These are phyloP conservation scores for Paulinella micropora DNA, from an alignment of 78 protist genomes.

Conservation along the genomic window DNA sequence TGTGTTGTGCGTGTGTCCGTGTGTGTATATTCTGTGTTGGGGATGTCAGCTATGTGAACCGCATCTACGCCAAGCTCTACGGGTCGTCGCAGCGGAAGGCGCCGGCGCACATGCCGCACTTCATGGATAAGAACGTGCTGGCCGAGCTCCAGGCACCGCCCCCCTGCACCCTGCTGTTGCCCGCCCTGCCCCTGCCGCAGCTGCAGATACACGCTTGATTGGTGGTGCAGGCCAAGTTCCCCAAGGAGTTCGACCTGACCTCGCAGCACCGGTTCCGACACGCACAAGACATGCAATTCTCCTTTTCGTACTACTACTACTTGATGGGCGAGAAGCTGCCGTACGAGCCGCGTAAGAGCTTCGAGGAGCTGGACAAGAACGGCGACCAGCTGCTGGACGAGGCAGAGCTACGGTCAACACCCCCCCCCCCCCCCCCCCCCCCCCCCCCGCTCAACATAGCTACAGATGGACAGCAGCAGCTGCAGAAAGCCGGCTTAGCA, in stretches of 20 bases:
- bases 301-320: slow-evolving; percentile 15
- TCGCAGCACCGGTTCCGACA: not conserved
- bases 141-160: too few relatives aligned
- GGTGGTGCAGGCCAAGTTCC: not conserved
- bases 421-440: too few relatives aligned
- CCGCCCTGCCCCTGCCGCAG: too few relatives aligned
- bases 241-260: not conserved
- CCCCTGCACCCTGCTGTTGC: too few relatives aligned
- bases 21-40: not conserved
- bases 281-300: slow-evolving; percentile 10
- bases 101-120: slow-evolving; percentile 16
- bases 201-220: too few relatives aligned
- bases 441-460: not conserved
- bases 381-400: not conserved
- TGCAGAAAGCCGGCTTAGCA: not conserved
- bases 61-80: not conserved
- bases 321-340: not conserved
- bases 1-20: not conserved
- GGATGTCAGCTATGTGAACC: not conserved
- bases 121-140: slow-evolving; percentile 3
- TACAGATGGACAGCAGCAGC: not conserved
- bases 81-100: slow-evolving; percentile 1
- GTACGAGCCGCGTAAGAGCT: not conserved
- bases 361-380: not conserved
- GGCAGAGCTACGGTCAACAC: not conserved